A percentile compares a stretch with the other conserved stretches of the same genome.
These are phyloP conservation scores for Artemisia argyi DNA, from an alignment of 129 eudicot species.

Conservation along the genomic window DNA sequence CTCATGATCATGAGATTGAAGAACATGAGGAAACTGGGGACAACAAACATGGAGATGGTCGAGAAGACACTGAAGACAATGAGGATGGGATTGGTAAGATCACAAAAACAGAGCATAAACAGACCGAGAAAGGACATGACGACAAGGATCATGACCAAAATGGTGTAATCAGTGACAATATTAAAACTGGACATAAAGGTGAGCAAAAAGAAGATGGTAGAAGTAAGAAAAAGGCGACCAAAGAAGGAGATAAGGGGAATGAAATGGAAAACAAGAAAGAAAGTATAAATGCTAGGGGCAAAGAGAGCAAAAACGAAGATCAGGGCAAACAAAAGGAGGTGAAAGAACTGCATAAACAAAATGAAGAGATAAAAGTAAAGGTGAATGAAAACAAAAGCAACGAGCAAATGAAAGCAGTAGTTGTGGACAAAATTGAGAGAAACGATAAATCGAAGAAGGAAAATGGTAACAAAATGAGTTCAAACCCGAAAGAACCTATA, in stretches of 20 bases:
- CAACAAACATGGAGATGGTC: slow-evolving; percentile 21
- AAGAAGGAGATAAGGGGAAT: slow-evolving; percentile 9
- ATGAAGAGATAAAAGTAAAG: slow-evolving; percentile 8
- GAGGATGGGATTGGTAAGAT: slow-evolving; percentile 22
- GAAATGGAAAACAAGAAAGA: slow-evolving; percentile 2
- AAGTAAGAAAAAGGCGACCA: slow-evolving; percentile 13
- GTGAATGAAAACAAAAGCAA: slow-evolving; percentile 14
- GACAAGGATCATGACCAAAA: neutral
- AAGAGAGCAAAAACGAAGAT: neutral
- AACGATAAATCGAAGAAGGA: too few species aligned
- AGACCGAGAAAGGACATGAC: neutral
- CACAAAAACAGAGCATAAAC: neutral
- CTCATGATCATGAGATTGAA: slow-evolving; percentile 20
- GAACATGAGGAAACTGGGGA: slow-evolving; percentile 29
- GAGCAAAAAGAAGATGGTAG: slow-evolving; percentile 6
- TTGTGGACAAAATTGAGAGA: neutral
- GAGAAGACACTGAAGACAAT: slow-evolving; percentile 20
- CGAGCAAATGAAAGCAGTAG: slow-evolving; percentile 3
- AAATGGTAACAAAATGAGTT: neutral
- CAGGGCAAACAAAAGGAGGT: slow-evolving; percentile 8
- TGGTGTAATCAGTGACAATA: neutral
- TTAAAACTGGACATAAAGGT: neutral
- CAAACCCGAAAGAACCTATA: slow-evolving; percentile 7
- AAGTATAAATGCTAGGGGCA: neutral
- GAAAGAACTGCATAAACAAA: slow-evolving; percentile 15